Evolutionary conservation across 192 early-diverging fungal species (phyloP).

Genomic region (Linnemannia schmuckeri): DNA sequence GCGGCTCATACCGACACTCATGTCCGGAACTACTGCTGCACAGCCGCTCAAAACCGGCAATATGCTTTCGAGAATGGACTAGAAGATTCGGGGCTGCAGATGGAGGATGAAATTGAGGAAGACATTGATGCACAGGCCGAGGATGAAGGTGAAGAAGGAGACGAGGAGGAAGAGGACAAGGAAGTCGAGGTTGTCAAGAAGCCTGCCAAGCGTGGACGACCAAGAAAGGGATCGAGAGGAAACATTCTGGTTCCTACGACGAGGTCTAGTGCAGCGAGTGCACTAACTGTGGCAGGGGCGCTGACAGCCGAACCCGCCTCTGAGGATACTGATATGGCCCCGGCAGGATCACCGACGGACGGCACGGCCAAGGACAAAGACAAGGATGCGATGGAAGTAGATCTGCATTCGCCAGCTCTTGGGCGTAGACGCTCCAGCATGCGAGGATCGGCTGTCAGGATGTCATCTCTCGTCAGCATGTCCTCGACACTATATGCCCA

Average conservation of each 20-base stretch:
- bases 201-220: conserved; percentile 24
- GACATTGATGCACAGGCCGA: conserved; percentile 17
- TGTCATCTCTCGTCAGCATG: conserved; percentile 57
- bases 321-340: conserved; percentile 32
- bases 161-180: conserved; percentile 16
- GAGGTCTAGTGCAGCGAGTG: conserved; percentile 2
- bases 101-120: conserved; percentile 28
- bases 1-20: conserved; percentile 62
- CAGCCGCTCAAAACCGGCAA: conserved; percentile 35
- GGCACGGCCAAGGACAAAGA: neutral
- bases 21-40: conserved; percentile 64
- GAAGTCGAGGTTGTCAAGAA: conserved; percentile 6
- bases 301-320: neutral
- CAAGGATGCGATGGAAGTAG: conserved; percentile 44
- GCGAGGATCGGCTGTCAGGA: conserved; percentile 45
- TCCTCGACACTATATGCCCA: conserved; percentile 51
- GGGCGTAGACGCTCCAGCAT: conserved; percentile 49
- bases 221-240: conserved; percentile 29
- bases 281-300: neutral
- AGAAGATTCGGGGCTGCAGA: conserved; percentile 31
- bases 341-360: conserved; percentile 8
- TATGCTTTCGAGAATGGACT: conserved; percentile 42
- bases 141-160: conserved; percentile 11
- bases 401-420: conserved; percentile 50
- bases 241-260: conserved; percentile 31